Base-by-base conservation (phyloP, 495 filamentous ascomycete genomes). In the Xylaria nigripes region DNA sequence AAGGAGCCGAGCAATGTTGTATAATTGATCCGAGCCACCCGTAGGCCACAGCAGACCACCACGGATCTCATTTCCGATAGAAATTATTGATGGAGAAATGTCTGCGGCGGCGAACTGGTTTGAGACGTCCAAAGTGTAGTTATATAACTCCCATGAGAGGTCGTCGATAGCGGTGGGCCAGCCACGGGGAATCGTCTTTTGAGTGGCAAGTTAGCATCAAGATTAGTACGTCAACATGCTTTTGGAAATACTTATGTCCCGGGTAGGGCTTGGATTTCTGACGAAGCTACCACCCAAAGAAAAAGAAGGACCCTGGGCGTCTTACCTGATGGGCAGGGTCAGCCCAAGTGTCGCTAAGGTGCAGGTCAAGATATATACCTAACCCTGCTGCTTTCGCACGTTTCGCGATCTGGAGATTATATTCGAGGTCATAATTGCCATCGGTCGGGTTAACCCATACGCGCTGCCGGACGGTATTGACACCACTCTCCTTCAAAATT, bases 391-490 rank as follows among this genome's bases (percentile, higher is more conserved):
- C 78, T 58, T 82, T 78, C 13, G 83, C 81, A 43, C 86, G 72
- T 62, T 76, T 70, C 13, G 81, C 87, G 13, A 90, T 73, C 52
- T 78, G 65, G 58, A 90, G 50, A 58, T 86, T 86, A 67, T 91
- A 89, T 36, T 76, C 78, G 12, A 88, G 64, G 61, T 84, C 78
- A 63, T 88, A 89, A 46, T 74, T 71, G 23, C 85, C 82, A 54
- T 81, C 76, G 9, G 72, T 67, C 0, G 85, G 84, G 55, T 83
- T 86, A 34, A 89, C 85, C 85, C 84, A 89, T 21, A 89, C 57
- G 18, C 86, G 76, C 61, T 89, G 85, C 15, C 85, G 80, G 27
- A 89, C 76, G 2, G 83, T 86, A 60, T 86, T 89, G 49, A 87
- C 78, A 3, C 85, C 86, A 32, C 73, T 79, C 27, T 72, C 74